A percentile compares a stretch with the other conserved stretches of the same genome.
Evolutionary conservation across 108 stramenopile genomes (phyloP).

Genomic region (Cyclotella kingstonii): DNA sequence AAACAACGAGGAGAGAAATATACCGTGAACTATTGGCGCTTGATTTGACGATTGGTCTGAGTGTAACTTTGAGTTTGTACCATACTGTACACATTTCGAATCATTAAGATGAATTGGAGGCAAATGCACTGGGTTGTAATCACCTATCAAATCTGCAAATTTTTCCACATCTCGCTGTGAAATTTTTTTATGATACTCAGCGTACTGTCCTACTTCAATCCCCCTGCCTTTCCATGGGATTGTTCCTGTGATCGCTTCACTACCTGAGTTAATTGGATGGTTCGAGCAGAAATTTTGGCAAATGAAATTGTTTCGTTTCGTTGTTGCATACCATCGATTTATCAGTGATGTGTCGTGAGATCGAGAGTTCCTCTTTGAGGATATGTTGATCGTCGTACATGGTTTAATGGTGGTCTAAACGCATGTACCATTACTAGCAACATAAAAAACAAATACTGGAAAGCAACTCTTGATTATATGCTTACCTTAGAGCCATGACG

Average conservation of each 20-base stretch:
- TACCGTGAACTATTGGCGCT: conserved; percentile 69
- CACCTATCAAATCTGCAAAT: conserved; percentile 59
- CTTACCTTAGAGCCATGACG: too few species aligned
- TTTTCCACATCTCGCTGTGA: conserved; percentile 43
- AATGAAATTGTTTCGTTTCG: too few species aligned
- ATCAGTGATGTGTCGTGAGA: too few species aligned
- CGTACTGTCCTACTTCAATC: conserved; percentile 64
- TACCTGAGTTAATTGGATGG: neutral
- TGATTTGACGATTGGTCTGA: neutral
- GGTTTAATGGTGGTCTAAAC: too few species aligned
- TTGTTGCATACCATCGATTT: too few species aligned
- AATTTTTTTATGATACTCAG: conserved; percentile 55
- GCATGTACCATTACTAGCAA: too few species aligned
- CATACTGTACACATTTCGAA: neutral
- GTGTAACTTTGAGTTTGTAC: neutral
- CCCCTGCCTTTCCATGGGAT: conserved; percentile 64
- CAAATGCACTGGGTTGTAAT: conserved; percentile 74
- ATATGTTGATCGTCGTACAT: too few species aligned
- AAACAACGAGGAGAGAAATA: conserved; percentile 73
- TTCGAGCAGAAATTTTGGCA: too few species aligned
- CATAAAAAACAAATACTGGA: too few species aligned
- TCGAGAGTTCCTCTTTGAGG: too few species aligned
- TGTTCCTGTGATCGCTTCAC: conserved; percentile 38
- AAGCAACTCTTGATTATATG: too few species aligned
- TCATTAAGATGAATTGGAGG: conserved; percentile 2